Conservation (phyloP, 306 rosid genomes). For the Prunus campanulata region DNA sequence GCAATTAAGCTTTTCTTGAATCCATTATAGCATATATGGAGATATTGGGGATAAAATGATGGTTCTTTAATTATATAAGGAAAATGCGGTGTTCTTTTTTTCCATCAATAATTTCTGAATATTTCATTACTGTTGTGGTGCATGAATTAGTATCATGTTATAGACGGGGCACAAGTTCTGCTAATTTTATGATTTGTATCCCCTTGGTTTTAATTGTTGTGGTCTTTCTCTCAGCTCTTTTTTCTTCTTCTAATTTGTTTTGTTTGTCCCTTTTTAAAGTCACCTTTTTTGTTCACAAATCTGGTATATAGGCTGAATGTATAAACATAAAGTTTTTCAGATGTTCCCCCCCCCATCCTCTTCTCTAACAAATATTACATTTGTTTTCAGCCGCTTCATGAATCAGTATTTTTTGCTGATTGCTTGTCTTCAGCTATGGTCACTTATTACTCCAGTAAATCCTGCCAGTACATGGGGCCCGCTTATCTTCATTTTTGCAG, state of each 20-base stretch:
- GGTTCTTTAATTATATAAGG: neutral
- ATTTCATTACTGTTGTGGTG: neutral
- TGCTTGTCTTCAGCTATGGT: slow-evolving; percentile 98
- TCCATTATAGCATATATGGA: neutral
- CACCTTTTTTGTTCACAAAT: neutral
- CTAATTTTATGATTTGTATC: neutral
- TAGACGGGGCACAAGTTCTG: neutral
- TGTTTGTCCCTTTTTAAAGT: neutral
- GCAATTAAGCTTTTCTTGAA: neutral
- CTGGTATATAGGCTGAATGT: neutral
- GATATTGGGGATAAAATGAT: neutral
- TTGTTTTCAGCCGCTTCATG: slow-evolving; percentile 92
- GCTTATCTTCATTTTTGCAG: slow-evolving; percentile 94
- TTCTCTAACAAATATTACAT: slow-evolving; percentile 23
- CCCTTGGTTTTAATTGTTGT: neutral
- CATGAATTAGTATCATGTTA: neutral
- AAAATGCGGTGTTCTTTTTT: neutral
- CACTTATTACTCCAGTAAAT: slow-evolving; percentile 97
- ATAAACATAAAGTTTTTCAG: neutral
- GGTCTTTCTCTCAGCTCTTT: neutral
- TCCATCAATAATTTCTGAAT: neutral
- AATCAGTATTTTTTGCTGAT: slow-evolving; percentile 97
- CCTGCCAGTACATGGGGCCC: slow-evolving; percentile 99
- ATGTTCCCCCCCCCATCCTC: neutral
- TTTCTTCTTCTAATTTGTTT: neutral